A percentile compares a stretch with the other conserved stretches of the same genome.
phyloP scores from a whole-genome alignment of 106 monocot species.

The Dactylorhiza incarnata region DNA sequence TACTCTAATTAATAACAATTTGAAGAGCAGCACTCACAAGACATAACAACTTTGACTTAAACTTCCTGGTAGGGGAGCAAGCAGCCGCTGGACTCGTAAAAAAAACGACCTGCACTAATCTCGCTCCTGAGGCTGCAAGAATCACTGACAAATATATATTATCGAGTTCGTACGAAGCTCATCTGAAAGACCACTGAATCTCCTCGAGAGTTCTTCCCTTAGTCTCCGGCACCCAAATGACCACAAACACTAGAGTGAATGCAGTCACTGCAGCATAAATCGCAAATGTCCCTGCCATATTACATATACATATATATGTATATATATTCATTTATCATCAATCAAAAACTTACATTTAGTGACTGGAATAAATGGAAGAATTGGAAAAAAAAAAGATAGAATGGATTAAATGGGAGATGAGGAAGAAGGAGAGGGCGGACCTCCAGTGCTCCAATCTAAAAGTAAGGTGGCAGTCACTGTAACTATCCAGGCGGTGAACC shows the following conservation, averaged over 20 bases:
- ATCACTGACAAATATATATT: neutral
- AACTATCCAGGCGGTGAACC: conserved; percentile 64
- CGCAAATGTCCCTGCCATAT: conserved; percentile 56
- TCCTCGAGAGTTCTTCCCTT: conserved; percentile 93
- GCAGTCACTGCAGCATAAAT: conserved; percentile 44
- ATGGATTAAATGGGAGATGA: neutral
- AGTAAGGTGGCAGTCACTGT: conserved; percentile 93
- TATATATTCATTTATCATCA: neutral
- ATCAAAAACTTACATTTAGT: neutral
- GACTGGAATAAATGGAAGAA: neutral
- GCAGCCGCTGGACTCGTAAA: neutral
- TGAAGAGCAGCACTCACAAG: no score
- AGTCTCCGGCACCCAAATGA: conserved; percentile 79
- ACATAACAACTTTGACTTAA: no score
- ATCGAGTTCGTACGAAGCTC: conserved; percentile 3
- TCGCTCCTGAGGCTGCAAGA: neutral
- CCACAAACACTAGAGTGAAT: conserved; percentile 58
- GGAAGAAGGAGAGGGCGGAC: conserved; percentile 31
- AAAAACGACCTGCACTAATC: neutral
- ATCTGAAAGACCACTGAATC: conserved; percentile 84
- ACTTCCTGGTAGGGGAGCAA: neutral
- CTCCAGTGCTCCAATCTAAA: conserved; percentile 82
- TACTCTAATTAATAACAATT: no score
- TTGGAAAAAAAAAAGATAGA: neutral
- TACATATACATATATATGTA: no score